Conservation (phyloP, 768 basidiomycete species). For the Porphyrellus cyaneotinctus region DNA sequence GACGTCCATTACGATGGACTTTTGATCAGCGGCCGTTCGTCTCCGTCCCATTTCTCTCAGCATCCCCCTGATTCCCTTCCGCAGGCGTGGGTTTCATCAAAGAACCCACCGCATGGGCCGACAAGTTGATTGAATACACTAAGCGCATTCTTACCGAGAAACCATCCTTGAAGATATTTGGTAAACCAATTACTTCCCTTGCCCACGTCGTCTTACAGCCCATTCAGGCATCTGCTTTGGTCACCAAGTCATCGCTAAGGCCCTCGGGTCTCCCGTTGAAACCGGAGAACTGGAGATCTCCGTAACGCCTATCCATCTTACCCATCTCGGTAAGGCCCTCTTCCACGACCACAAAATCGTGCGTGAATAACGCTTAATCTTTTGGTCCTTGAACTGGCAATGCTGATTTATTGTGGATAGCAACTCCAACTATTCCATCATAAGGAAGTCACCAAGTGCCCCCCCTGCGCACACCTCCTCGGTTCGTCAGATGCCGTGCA, state of each 20-base stretch:
- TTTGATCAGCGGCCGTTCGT: slow-evolving; percentile 76
- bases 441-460: neutral
- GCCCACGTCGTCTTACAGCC: no score
- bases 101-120: slow-evolving; percentile 74
- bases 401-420: neutral
- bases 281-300: neutral
- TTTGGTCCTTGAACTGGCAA: no score
- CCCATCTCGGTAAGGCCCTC: no score
- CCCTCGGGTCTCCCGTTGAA: slow-evolving; percentile 58
- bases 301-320: neutral
- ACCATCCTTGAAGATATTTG: slow-evolving; percentile 67
- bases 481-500: neutral
- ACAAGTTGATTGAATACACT: slow-evolving; percentile 59
- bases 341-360: no score
- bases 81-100: slow-evolving; percentile 72
- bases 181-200: slow-evolving; percentile 28
- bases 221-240: slow-evolving; percentile 79
- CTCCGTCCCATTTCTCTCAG: neutral
- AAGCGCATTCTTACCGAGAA: slow-evolving; percentile 49
- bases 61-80: neutral
- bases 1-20: slow-evolving; percentile 58
- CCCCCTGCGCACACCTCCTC: neutral
- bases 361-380: no score
- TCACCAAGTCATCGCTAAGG: slow-evolving; percentile 76
- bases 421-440: neutral